These are phyloP conservation scores for Yarrowia alimentaria DNA, from an alignment of 805 yeast genomes.

Conservation along the genomic window DNA sequence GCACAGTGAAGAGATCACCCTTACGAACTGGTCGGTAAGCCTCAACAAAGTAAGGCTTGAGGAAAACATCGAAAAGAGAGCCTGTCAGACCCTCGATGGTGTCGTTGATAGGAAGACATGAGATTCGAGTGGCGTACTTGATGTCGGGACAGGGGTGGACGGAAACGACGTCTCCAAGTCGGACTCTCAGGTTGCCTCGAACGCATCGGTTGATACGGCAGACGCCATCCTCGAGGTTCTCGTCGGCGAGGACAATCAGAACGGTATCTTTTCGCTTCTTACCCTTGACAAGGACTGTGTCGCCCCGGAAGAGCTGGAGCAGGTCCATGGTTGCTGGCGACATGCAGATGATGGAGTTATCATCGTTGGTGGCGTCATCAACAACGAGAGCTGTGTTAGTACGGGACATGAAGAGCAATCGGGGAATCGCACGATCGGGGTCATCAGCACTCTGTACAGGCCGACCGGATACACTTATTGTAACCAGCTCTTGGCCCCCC, in stretches of 20 bases:
- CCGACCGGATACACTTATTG: too few species aligned
- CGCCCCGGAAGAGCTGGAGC: conserved; percentile 94
- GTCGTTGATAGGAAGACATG: conserved; percentile 95
- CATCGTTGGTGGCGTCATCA: conserved; percentile 96
- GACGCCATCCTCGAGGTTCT: conserved; percentile 93
- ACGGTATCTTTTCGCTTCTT: conserved; percentile 98
- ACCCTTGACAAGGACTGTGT: conserved; percentile 95
- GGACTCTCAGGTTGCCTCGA: conserved; percentile 88
- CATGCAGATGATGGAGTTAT: conserved; percentile 94
- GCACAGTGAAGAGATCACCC: conserved; percentile 91
- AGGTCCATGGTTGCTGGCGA: conserved; percentile 93
- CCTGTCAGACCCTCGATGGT: conserved; percentile 98
- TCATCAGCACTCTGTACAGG: too few species aligned
- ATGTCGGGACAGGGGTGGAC: conserved; percentile 97
- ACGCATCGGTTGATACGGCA: conserved; percentile 94
- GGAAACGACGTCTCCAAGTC: conserved; percentile 89
- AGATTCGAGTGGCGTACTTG: conserved; percentile 92
- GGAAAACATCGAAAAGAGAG: conserved; percentile 88
- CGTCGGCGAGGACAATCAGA: conserved; percentile 91
- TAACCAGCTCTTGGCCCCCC: too few species aligned
- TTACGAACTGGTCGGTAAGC: conserved; percentile 98
- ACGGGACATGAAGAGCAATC: conserved; percentile 31
- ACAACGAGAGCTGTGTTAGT: conserved; percentile 59
- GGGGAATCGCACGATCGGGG: too few species aligned
- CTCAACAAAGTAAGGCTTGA: conserved; percentile 97